Conservation (phyloP, 768 basidiomycete species). For the Leccinum uliginosum region DNA sequence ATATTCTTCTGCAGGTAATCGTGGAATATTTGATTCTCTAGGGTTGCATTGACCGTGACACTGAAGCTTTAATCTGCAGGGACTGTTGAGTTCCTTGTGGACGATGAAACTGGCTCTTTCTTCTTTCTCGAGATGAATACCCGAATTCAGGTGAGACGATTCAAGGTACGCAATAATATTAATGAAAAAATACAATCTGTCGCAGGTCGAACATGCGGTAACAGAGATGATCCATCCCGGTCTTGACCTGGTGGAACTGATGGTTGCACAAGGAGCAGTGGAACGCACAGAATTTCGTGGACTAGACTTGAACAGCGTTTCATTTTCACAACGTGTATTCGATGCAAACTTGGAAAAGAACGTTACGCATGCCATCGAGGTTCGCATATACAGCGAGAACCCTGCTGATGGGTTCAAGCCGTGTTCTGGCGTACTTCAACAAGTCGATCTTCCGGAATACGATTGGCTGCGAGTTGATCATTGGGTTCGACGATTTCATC, state of each 20-base stretch:
- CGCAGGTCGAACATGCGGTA: slow-evolving; percentile 64
- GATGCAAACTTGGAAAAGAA: slow-evolving; percentile 18
- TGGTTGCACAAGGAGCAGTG: slow-evolving; percentile 54
- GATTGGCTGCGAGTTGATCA: slow-evolving; percentile 60
- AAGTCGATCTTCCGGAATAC: slow-evolving; percentile 38
- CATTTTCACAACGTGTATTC: slow-evolving; percentile 39
- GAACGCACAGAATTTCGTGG: slow-evolving; percentile 25
- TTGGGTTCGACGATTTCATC: slow-evolving; percentile 39
- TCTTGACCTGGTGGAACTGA: slow-evolving; percentile 60
- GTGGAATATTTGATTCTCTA: background rate
- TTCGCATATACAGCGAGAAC: slow-evolving; percentile 60
- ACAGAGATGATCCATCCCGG: slow-evolving; percentile 53
- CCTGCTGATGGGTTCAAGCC: slow-evolving; percentile 54
- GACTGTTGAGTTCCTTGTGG: slow-evolving; percentile 65
- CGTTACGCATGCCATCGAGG: slow-evolving; percentile 46
- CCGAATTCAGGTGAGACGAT: slow-evolving; percentile 52
- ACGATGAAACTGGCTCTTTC: slow-evolving; percentile 47
- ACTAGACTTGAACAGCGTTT: slow-evolving; percentile 16
- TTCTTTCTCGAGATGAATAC: slow-evolving; percentile 76
- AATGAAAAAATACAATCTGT: background rate
- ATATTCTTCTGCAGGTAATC: slow-evolving; percentile 55
- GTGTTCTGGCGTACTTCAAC: slow-evolving; percentile 57
- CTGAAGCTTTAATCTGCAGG: slow-evolving; percentile 30
- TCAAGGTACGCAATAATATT: background rate
- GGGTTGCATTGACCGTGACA: background rate